Evolutionary conservation across 768 basidiomycete species (phyloP), one percentile per base, ranked within the genome.

Genomic region (Podaxis pistillaris): DNA sequence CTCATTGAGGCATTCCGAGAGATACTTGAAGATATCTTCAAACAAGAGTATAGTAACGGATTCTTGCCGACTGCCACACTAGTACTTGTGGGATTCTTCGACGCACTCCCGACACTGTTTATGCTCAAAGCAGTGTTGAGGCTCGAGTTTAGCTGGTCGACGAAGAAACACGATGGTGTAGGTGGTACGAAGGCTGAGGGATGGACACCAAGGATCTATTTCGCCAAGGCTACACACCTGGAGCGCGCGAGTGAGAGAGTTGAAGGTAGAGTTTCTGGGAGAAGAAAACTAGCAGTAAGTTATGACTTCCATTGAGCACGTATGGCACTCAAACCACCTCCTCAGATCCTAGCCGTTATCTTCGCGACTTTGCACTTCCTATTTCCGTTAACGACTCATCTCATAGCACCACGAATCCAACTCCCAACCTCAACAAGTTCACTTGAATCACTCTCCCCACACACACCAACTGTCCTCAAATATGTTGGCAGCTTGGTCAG

Each of bases 211-310:
- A 64, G 63, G 8, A 12, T 73, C 2, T 59, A 60, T n/a, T 55
- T 67, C 22, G 63, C 50, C 4, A 64, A 62, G 17, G 65, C 68
- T 19, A 74, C 71, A 2, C 73, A 77, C 46, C 62, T 44, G 33
- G 77, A 78, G 65, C 65, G 74, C 28, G 65, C 70, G 15, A 76
- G 74, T 41, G 62, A 66, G 28, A 63, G 69, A 40, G 13, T 67
- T 46, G 71, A 73, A 38, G 22, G 44, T 1, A 46, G 37, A 26
- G 24, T 54, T 1, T 22, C 50, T 5, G 15, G 19, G 55, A 53
- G 33, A 15, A n/a, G 26, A 1, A 55, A 56, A 8, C n/a, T 64
- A 15, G 17, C 26, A 11, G 64, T 64, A 51, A 24, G 64, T 61
- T 9, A 13, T 22, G 9, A 12, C 28, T 36, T 2, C 17, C 13